Conservation (phyloP, 805 yeast genomes). For the Blastobotrys mokoenaii region DNA sequence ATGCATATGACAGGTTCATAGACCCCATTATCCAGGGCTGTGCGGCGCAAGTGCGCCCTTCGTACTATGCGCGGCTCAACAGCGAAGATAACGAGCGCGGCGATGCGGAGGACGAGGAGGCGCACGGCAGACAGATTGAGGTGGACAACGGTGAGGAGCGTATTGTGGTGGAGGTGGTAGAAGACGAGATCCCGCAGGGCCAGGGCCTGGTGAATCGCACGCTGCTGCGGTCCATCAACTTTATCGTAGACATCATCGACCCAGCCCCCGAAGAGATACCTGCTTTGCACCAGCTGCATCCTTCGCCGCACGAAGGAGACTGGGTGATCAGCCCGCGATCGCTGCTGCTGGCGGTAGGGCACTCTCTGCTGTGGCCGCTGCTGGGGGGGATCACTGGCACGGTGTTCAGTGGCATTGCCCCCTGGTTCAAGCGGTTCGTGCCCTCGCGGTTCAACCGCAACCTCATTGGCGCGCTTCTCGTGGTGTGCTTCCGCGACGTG, state of each 20-base stretch:
- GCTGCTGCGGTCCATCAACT: neutral
- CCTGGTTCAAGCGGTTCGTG: slow-evolving; percentile 10
- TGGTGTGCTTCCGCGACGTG: slow-evolving; percentile 18
- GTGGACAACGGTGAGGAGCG: too few relatives aligned
- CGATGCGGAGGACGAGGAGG: neutral
- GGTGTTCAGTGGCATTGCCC: slow-evolving; percentile 9
- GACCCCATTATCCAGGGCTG: slow-evolving; percentile 17
- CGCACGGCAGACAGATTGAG: neutral
- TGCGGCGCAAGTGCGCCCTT: slow-evolving; percentile 13
- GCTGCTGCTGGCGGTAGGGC: slow-evolving; percentile 10
- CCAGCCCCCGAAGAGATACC: neutral
- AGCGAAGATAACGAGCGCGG: neutral
- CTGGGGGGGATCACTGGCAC: slow-evolving; percentile 15
- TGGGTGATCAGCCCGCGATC: slow-evolving; percentile 16
- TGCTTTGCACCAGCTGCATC: neutral
- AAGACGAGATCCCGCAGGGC: too few relatives aligned
- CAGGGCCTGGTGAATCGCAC: neutral
- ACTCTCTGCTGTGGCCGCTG: slow-evolving; percentile 15
- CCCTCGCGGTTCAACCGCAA: slow-evolving; percentile 19
- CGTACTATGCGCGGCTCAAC: slow-evolving; percentile 2
- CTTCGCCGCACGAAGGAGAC: slow-evolving; percentile 6
- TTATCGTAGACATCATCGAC: neutral
- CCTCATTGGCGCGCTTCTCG: slow-evolving; percentile 18
- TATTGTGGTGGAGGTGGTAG: too few relatives aligned
- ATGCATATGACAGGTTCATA: slow-evolving; percentile 11